A percentile compares a stretch with the other conserved stretches of the same genome.
phyloP scores from a whole-genome alignment of 1,284 basidiomycete genomes.

The Leucoagaricus sp. region DNA sequence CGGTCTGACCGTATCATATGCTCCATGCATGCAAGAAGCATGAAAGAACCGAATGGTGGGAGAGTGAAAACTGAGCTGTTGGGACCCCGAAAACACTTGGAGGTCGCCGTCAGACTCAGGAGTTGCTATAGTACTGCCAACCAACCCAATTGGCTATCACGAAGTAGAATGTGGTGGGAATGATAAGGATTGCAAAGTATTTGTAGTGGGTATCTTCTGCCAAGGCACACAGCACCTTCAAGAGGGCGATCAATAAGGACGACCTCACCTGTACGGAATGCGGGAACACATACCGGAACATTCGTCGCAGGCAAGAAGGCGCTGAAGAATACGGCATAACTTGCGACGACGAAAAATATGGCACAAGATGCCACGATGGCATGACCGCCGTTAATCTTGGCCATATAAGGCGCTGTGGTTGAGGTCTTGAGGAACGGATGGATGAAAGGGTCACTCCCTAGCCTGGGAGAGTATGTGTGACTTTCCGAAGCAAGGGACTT shows the following conservation, averaged over 20 bases:
- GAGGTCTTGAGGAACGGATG: background rate
- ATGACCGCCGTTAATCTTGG: constrained; percentile 43
- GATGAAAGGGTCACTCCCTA: background rate
- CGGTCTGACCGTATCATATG: constrained; percentile 5
- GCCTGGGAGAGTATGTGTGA: constrained; percentile 15
- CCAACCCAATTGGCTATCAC: constrained; percentile 97
- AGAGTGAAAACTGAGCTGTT: background rate
- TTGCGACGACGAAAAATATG: constrained; percentile 57
- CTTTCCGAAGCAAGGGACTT: background rate
- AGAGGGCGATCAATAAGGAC: constrained; percentile 5
- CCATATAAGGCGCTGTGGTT: background rate
- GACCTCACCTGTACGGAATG: background rate
- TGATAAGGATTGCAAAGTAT: constrained; percentile 77
- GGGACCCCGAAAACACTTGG: background rate
- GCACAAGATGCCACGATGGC: constrained; percentile 47
- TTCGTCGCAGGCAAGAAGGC: constrained; percentile 58
- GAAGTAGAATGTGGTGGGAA: constrained; percentile 84
- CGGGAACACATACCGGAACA: constrained; percentile 45
- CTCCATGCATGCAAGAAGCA: background rate
- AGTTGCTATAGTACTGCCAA: constrained; percentile 93
- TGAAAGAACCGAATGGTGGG: background rate
- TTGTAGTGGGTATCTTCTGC: constrained; percentile 85
- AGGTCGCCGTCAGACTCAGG: constrained; percentile 30
- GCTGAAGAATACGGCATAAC: constrained; percentile 67
- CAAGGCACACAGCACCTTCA: constrained; percentile 61